Evolutionary conservation across 1,284 basidiomycete species (phyloP), one percentile per base, ranked within the genome.

Genomic region (Cerrena zonata): DNA sequence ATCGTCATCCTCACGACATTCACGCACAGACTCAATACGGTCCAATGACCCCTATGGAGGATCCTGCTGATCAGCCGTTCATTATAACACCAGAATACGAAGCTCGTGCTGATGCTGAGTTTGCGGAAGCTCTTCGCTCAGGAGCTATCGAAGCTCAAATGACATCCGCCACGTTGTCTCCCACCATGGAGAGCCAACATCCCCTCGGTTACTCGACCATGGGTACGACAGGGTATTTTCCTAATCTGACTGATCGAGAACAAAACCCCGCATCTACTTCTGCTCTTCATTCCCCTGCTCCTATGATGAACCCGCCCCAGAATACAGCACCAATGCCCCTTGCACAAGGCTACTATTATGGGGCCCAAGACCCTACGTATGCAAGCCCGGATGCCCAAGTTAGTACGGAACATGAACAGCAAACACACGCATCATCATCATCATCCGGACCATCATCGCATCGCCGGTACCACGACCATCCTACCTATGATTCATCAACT

Each of bases 41-140:
- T 5, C 40, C 42, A 13, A 41, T 34, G 30, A 7, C 30, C 30
- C 30, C 25, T 25, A 45, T 27, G 10, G 57, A 57, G 26, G 59
- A 56, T 41, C 40, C 46, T 5, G 63, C 61, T 45, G 59, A 66
- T 56, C 61, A 62, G 58, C 64, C 64, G 45, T 66, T 66, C 56
- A 54, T 66, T 25, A 58, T 66, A 39, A 58, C 63, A 40, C 57
- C 62, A 24, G 64, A 66, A 52, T 63, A 62, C 56, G 62, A 64
- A 53, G 64, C 63, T 37, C 51, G 60, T 21, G 63, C 61, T 12
- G 58, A 63, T 50, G 63, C 63, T 18, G 55, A 56, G 30, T 63
- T 62, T 52, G 62, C 55, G 39, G 60, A 60, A 46, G 62, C 59
- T 18, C 49, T 65, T 40, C 61, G 61, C 23, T 63, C 63, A 2